Evolutionary conservation across 169 alveolate species (phyloP), one percentile per base, ranked within the genome.

Genomic region (Cryptosporidium ubiquitum): DNA sequence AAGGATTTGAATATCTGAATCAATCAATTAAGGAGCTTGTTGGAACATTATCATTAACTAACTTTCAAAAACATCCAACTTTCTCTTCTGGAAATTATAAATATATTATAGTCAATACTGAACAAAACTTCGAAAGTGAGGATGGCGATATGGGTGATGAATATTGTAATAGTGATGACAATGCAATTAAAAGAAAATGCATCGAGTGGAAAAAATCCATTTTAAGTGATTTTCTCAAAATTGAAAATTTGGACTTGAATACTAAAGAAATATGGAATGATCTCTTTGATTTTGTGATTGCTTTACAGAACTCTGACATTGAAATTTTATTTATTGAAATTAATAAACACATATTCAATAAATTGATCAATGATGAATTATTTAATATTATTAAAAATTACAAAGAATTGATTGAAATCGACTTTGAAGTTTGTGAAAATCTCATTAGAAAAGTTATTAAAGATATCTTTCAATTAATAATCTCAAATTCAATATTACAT

Each of bases 141-240:
- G 0, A 14, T 73, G 31, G 4, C n/a, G 66, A 23, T 2, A 20
- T 47, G 12, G 55, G 16, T 47, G 66, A 55, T 55, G 66, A 55
- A 0, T 55, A 55, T 55, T 55, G 1, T 55, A 6, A 55, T 23
- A 55, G 18, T 26, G n/a, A 5, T 26, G 66, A 55, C 5, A 55
- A 57, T 55, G 12, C 26, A 20, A 58, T 60, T 20, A 61, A 44
- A n/a, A 79, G 55, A 61, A 79, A 37, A 23, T 79, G 39, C 40
- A 39, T 40, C 20, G 89, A 79, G 16, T 79, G 89, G 89, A 58
- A 55, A 16, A 79, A 79, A 61, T 47, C 14, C 10, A 64, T 79
- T 35, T 47, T 79, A 39, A 61, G 52, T 33, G 84, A 69, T 29
- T 23, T 33, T 20, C 64, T 58, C 42, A 79, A 44, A 12, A 60